These are phyloP conservation scores for Podila epicladia DNA, from an alignment of 192 early-diverging fungal species.

Conservation along the genomic window DNA sequence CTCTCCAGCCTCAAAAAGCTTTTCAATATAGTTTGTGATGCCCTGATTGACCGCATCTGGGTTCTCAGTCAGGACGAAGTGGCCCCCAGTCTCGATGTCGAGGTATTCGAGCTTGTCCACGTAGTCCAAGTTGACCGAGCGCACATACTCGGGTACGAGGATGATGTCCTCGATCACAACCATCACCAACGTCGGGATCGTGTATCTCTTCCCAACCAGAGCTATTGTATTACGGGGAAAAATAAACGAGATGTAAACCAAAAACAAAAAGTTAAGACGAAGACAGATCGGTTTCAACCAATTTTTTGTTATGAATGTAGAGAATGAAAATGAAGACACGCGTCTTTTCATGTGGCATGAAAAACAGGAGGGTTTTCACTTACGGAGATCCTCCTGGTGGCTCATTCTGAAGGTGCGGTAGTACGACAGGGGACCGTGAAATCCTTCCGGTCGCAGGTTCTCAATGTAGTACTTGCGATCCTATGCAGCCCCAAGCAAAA, in stretches of 20 bases:
- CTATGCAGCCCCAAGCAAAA: not conserved
- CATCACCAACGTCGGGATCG: constrained; percentile 9
- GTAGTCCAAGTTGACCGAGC: constrained; percentile 7
- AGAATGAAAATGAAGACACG: not conserved
- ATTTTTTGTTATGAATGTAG: not conserved
- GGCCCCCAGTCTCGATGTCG: constrained; percentile 8
- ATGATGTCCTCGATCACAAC: constrained; percentile 8
- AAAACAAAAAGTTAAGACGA: too few relatives aligned
- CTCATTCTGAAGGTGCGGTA: constrained; percentile 5
- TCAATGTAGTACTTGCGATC: constrained; percentile 10
- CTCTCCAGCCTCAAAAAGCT: not conserved
- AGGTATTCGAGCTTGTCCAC: constrained; percentile 6
- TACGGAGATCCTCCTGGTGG: constrained; percentile 14
- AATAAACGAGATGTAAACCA: too few relatives aligned
- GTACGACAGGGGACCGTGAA: constrained; percentile 12
- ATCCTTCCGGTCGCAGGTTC: not conserved
- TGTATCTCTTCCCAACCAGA: constrained; percentile 5
- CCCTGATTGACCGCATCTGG: constrained; percentile 5
- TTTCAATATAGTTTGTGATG: constrained; percentile 7
- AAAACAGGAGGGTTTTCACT: not conserved
- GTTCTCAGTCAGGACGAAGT: constrained; percentile 25
- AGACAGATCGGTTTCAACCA: too few relatives aligned
- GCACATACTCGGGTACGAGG: constrained; percentile 5
- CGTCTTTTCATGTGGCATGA: not conserved
- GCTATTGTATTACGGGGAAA: not conserved